Base-by-base conservation (phyloP, 2,329 filamentous ascomycete genomes). In the Pochonia chlamydosporia region DNA sequence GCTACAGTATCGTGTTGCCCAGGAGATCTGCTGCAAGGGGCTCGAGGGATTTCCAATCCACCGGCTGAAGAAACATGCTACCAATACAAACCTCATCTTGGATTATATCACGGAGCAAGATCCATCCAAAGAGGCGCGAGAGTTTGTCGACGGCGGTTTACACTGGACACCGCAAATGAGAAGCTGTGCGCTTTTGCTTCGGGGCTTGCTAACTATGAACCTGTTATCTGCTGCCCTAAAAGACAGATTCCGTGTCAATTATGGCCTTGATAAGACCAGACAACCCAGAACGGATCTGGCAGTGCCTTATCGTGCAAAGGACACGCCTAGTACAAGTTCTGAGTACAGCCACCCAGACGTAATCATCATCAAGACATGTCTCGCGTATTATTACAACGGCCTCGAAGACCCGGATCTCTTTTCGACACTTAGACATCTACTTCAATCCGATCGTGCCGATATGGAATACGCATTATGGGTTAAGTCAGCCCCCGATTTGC, bases 261-360 rank as follows among this genome's bases (percentile, higher is more conserved):
- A 80, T 50, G 82, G 83, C 0, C 64, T 78, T 1, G 72, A 80
- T 54, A 46, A 53, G 0, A 53, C 46, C 0, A 59, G 78, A 11
- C 50, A 48, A 0, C 73, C 74, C 0, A 35, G 43, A 0, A 75
- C 71, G 0, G 64, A 56, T 43, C 68, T 84, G 1, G 74, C 76
- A 0, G 76, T 85, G 0, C 81, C 80, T 0, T 85, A 74, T 50
- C 67, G 67, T 8, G 78, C 78, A 0, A 84, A 84, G 49, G 79
- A 79, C 44, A 70, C 52, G 5, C 80, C 79, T 0, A 65, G 74
- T 0, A 57, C 66, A 0, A 66, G 74, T 1, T 71, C 79, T 0
- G 79, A 83, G 52, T 84, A 81, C 55, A 78, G 78, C 74, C 84
- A 89, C 52, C 82, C 84, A 0, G 74, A 89, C 54, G 81, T 85